A percentile compares a stretch with the other conserved stretches of the same genome.
Conservation (phyloP, 2,329 filamentous ascomycete species). For the Beauveria sp. region DNA sequence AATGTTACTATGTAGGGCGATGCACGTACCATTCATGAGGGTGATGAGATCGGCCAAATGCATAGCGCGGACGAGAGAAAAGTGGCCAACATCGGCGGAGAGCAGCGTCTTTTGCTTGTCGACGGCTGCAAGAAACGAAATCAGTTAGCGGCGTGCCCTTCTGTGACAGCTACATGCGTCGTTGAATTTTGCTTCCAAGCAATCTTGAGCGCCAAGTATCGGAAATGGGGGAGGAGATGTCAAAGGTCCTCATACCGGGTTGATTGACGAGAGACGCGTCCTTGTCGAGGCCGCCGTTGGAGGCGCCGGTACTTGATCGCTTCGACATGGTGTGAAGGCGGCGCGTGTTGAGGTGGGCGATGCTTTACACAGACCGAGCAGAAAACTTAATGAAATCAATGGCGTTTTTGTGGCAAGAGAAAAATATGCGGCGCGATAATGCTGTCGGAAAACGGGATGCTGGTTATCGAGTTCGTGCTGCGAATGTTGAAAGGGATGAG, state of each 20-base stretch:
- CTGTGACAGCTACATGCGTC: neutral
- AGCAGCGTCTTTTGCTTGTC: constrained; percentile 74
- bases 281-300: constrained; percentile 21
- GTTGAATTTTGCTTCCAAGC: neutral
- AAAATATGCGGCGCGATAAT: neutral
- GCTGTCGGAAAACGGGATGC: neutral
- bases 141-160: neutral
- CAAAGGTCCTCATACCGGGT: constrained; percentile 24
- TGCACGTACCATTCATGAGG: constrained; percentile 59
- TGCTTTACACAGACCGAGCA: too few relatives aligned
- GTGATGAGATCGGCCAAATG: constrained; percentile 81
- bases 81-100: constrained; percentile 63
- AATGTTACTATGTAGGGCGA: too few relatives aligned
- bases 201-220: neutral
- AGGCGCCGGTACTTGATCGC: constrained; percentile 36
- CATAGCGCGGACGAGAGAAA: constrained; percentile 60
- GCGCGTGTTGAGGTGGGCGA: neutral
- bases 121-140: constrained; percentile 36
- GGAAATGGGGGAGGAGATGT: neutral
- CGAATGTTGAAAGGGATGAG: neutral
- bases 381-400: too few relatives aligned
- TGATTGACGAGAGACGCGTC: constrained; percentile 20
- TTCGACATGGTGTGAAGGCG: constrained; percentile 49
- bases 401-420: too few relatives aligned
- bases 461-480: neutral